A percentile compares a stretch with the other conserved stretches of the same genome.
Conservation (phyloP, 176 grass and related monocot genomes). For the Zoysia japonica region DNA sequence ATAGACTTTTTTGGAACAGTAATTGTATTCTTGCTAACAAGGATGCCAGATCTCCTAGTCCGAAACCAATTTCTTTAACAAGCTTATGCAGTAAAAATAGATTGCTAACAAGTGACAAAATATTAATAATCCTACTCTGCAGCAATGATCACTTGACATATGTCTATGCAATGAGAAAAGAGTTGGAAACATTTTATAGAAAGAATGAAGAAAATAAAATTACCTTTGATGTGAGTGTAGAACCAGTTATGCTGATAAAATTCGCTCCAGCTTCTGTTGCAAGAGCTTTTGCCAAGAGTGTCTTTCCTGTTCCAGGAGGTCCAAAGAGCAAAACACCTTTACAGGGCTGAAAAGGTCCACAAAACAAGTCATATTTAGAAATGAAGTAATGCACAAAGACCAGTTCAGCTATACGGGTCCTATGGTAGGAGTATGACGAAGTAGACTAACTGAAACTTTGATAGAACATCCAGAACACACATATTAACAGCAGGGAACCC, state of each 20-base stretch:
- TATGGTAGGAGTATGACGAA: conserved; percentile 3
- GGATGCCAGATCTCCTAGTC: background rate
- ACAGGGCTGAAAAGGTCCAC: conserved; percentile 71
- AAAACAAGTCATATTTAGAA: conserved; percentile 20
- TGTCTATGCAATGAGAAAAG: too few species aligned
- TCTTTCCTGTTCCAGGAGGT: conserved; percentile 97
- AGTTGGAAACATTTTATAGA: too few species aligned
- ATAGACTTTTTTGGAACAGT: background rate
- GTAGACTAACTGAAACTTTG: background rate
- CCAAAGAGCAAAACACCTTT: conserved; percentile 98
- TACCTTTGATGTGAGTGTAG: conserved; percentile 92
- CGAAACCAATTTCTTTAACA: background rate
- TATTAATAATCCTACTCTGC: too few species aligned
- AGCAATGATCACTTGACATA: too few species aligned
- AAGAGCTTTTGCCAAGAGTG: conserved; percentile 95
- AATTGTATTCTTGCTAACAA: background rate
- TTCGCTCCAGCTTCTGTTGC: conserved; percentile 97
- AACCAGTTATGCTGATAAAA: conserved; percentile 92
- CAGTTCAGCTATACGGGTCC: background rate
- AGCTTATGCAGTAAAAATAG: too few species aligned
- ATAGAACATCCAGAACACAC: background rate
- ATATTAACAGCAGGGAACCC: background rate
- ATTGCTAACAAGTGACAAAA: too few species aligned
- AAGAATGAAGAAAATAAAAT: conserved; percentile 7
- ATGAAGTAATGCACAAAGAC: conserved; percentile 17